Base-by-base conservation (phyloP, 768 basidiomycete genomes). In the Xerocomus potaroensis region DNA sequence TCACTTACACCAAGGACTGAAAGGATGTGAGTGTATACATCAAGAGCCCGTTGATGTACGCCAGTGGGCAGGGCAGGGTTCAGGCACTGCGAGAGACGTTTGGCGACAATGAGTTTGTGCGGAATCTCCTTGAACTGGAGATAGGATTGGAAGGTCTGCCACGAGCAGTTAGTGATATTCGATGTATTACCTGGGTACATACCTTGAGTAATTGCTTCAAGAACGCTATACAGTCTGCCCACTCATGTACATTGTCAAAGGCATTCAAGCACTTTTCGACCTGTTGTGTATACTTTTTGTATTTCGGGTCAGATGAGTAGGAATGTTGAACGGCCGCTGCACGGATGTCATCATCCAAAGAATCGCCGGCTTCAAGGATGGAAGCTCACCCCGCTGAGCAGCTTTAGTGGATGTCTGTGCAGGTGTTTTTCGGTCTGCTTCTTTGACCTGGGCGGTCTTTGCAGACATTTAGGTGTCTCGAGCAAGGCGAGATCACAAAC, bases 171-270 rank as follows among this genome's bases (percentile, higher is more conserved):
- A 43, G 37, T 7, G 14, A 42, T 10, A 45, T 31, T 24, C 12
- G 43, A 36, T 19, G 1, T 14, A 27, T 35, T 14, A 35, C 33
- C 26, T 4, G 27, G 24, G 19, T 33, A 54, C 65, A 35, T 57
- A 90, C 92, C 77, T 96, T 96, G 49, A 95, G 78, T 50, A 96
- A 68, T 56, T 93, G 87, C 63, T 94, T 94, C 65, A 99, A 68
- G 69, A 98, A 99, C 32, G 94, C 86, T 62, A 96, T 98, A 65
- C 93, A 98, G 71, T 99, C 96, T 49, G 96, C 94, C 96, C 96
- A 99, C 71, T 99, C 96, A 47, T 95, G 91, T 48, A 96, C 91
- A 60, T 83, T 90, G 61, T 96, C 93, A 60, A 99, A 98, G 2
- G 91, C 84, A 51, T 83, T 86, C 38, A 99, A 74, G 56, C 89